Evolutionary conservation across 495 filamentous ascomycete genomes (phyloP), one percentile per base, ranked within the genome.

Genomic region (Aspergillus egyptiacus): DNA sequence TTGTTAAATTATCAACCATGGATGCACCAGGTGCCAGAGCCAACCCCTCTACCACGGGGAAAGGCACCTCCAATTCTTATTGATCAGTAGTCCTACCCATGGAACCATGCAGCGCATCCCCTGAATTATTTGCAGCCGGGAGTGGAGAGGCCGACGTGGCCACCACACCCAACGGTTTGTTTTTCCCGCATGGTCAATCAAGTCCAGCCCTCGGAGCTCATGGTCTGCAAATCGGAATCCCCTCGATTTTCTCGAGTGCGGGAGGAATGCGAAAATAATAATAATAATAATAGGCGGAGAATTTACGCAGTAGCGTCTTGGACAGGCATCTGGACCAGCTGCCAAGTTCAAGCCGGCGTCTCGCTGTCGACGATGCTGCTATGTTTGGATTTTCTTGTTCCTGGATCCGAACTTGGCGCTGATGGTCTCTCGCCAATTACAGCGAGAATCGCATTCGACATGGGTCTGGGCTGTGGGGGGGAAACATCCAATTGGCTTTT

Each of bases 121-220:
- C 18, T 37, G 9, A 10, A 44, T 44, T 51, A 50, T 42, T 50
- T 42, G 38, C 30, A 35, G 48, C 32, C 38, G 24, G 18, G 30
- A 41, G 48, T 44, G 39, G 39, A 39, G 32, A 24, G 32, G 31
- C 15, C 39, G 39, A 51, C 48, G 48, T 50, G 48, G 40, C 37
- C 39, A 43, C 48, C 39, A 24, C 14, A 22, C 25, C 34, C 40
- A 28, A 42, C 24, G 23, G 43, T 46, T 46, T 46, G 42, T 46
- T 46, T 36, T 42, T 44, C 41, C 33, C 28, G 24, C 45, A 33
- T 44, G 27, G 32, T 44, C 40, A 20, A 9, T 11, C 17, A 18
- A 15, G 40, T n/a, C 15, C 35, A 15, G 30, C 41, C 2, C 14
- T 44, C 3, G 41, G 27, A 17, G 24, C 17, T 33, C 41, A 19